Base-by-base conservation (phyloP, 805 yeast species). In the Vanderwaltozyma verrucispora region DNA sequence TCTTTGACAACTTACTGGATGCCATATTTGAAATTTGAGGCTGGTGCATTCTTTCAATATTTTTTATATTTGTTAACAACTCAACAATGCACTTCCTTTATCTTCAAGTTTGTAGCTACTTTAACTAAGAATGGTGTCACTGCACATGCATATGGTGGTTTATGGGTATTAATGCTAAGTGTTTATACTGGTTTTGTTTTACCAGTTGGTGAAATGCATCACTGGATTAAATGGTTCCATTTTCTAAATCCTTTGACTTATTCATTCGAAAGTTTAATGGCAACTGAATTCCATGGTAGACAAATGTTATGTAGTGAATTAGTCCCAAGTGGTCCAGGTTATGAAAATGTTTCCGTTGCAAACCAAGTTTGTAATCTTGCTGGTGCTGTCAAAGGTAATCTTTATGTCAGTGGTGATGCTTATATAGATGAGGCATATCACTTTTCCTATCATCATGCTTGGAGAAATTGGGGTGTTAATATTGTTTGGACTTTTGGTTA, bases 381-480 rank as follows among this genome's bases (percentile, higher is more conserved):
- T 20, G 82, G 81, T 46, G 66, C 81, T 8, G 59, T 48, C 7
- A 58, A 66, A 8, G 77, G 77, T 44, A 36, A 46, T 8, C 41
- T 51, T 14, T 54, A 56, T 39, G 81, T 77, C 26, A 53, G 54
- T 43, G 85, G 84, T 53, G 73, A 70, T 39, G 52, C 54, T 15
- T 77, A 74, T 47, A 38, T 76, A 12, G 39, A 44, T 28, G 39
- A 46, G 13, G 45, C 44, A 25, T 78, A 60, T 50, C 54, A 56
- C 25, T 77, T 73, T 53, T 45, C 49, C 27, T 51, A 58, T 45
- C 41, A 53, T 9, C 77, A 77, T 49, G 61, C 68, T 42, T 77
- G 83, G 83, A 69, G 80, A 62, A 68, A 75, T 50, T 68, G 69
- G 62, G 82, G 86, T 55, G 75, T 60, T 45, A 63, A 71, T 35